Conservation (phyloP, 805 yeast species). For the Candida sithepensis region DNA sequence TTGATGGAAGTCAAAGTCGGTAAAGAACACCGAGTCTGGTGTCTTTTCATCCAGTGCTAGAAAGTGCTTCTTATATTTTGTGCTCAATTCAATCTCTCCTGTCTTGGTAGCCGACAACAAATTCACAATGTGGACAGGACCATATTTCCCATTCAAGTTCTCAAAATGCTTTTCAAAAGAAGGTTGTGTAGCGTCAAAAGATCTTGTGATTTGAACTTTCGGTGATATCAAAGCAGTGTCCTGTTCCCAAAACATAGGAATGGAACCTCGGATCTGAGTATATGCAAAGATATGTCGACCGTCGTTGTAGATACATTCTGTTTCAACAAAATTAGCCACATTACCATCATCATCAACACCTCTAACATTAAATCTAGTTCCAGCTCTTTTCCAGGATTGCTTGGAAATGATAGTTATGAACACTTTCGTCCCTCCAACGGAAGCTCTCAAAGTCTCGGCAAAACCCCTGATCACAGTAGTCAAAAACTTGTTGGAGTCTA, state of each 20-base stretch:
- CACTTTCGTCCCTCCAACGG: slow-evolving; percentile 36
- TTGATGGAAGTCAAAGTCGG: slow-evolving; percentile 90
- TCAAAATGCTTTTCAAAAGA: slow-evolving; percentile 81
- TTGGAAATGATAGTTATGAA: slow-evolving; percentile 79
- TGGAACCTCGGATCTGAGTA: slow-evolving; percentile 90
- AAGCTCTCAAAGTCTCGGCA: slow-evolving; percentile 68
- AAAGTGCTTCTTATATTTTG: slow-evolving; percentile 61
- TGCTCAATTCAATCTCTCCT: slow-evolving; percentile 69
- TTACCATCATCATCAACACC: slow-evolving; percentile 95
- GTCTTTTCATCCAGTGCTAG: slow-evolving; percentile 34
- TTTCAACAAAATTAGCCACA: slow-evolving; percentile 94
- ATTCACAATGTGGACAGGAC: slow-evolving; percentile 86
- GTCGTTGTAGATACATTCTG: slow-evolving; percentile 70
- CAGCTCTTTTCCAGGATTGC: slow-evolving; percentile 97
- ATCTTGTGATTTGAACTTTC: slow-evolving; percentile 83
- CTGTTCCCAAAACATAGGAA: slow-evolving; percentile 98
- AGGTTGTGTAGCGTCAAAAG: slow-evolving; percentile 89
- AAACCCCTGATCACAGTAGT: slow-evolving; percentile 95
- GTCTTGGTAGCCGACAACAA: slow-evolving; percentile 69
- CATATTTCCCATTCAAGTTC: slow-evolving; percentile 67
- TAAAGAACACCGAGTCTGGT: slow-evolving; percentile 47
- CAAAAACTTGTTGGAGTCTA: slow-evolving; percentile 77
- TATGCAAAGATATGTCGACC: slow-evolving; percentile 61
- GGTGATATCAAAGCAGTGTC: slow-evolving; percentile 89
- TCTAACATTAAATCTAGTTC: slow-evolving; percentile 90